Conservation (phyloP, 441 rosid species). For the Theobroma grandiflorum region DNA sequence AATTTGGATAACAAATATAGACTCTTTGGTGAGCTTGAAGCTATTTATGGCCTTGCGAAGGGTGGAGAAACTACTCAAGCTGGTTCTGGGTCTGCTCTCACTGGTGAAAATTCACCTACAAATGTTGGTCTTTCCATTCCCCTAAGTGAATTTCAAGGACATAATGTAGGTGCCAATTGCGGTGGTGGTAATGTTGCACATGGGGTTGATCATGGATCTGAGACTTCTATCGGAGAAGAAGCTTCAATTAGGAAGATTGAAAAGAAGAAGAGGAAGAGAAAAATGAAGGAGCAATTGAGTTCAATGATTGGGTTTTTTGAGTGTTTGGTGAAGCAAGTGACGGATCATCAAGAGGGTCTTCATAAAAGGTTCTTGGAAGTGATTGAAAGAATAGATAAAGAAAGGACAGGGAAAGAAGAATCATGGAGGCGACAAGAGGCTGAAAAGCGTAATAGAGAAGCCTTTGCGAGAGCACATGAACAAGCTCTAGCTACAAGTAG, state of each 20-base stretch:
- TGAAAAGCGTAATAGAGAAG: slow-evolving; percentile 45
- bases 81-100: slow-evolving; percentile 47
- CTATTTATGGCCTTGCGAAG: slow-evolving; percentile 42
- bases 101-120: slow-evolving; percentile 39
- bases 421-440: slow-evolving; percentile 46
- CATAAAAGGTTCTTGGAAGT: slow-evolving; percentile 49
- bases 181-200: slow-evolving; percentile 21
- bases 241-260: slow-evolving; percentile 35
- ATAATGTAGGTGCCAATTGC: slow-evolving; percentile 14
- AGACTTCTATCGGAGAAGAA: slow-evolving; percentile 39
- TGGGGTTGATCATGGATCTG: slow-evolving; percentile 45
- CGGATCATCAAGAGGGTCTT: slow-evolving; percentile 55
- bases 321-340: slow-evolving; percentile 47
- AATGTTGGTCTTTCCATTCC: slow-evolving; percentile 27
- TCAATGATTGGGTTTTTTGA: slow-evolving; percentile 41
- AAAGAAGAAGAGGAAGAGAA: slow-evolving; percentile 46
- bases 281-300: slow-evolving; percentile 38
- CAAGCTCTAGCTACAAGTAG: slow-evolving; percentile 46
- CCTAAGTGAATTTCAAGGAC: slow-evolving; percentile 11
- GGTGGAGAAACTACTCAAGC: slow-evolving; percentile 38
- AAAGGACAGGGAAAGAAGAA: slow-evolving; percentile 49
- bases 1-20: slow-evolving; percentile 32
- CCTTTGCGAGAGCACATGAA: slow-evolving; percentile 45
- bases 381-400: slow-evolving; percentile 49
- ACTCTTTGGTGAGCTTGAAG: slow-evolving; percentile 52